These are phyloP conservation scores for Globisporangium ultimum DNA, from an alignment of 352 stramenopile species.

Conservation along the genomic window DNA sequence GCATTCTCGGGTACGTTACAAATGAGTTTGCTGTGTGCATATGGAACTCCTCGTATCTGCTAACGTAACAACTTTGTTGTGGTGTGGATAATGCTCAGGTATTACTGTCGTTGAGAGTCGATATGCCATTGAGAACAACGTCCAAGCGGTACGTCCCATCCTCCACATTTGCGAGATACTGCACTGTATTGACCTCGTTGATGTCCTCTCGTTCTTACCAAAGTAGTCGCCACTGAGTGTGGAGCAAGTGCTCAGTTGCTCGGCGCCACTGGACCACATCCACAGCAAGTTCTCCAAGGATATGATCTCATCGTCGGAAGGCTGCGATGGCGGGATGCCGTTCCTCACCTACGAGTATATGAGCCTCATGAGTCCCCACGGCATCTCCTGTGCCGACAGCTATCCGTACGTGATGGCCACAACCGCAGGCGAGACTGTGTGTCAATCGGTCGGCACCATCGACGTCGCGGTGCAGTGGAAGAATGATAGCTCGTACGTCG, in stretches of 20 bases:
- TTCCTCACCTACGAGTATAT: slow-evolving; percentile 90
- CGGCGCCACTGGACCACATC: slow-evolving; percentile 64
- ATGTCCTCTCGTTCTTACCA: background rate
- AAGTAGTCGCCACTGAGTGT: slow-evolving; percentile 65
- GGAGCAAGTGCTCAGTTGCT: slow-evolving; percentile 84
- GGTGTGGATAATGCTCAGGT: slow-evolving; percentile 16
- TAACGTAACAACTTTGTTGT: background rate
- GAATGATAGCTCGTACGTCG: slow-evolving; percentile 46
- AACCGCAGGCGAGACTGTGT: slow-evolving; percentile 31
- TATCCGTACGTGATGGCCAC: slow-evolving; percentile 86
- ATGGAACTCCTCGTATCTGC: background rate
- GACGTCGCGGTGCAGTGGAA: slow-evolving; percentile 54
- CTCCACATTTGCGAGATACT: background rate
- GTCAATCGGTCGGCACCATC: slow-evolving; percentile 18
- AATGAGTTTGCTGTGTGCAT: too few relatives aligned
- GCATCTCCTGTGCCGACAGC: slow-evolving; percentile 58
- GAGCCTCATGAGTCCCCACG: slow-evolving; percentile 46
- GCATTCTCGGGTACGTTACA: slow-evolving; percentile 70
- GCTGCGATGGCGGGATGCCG: slow-evolving; percentile 87
- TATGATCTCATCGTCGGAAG: slow-evolving; percentile 76
- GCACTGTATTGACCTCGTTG: background rate
- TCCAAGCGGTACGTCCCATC: slow-evolving; percentile 34
- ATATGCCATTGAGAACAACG: slow-evolving; percentile 75
- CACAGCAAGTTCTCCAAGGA: slow-evolving; percentile 61
- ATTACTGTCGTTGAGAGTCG: slow-evolving; percentile 71